Percentiles rank a stretch among this genome's conserved stretches.
Evolutionary conservation across 345 rosid genomes (phyloP).

Genomic region (Mangifera indica): DNA sequence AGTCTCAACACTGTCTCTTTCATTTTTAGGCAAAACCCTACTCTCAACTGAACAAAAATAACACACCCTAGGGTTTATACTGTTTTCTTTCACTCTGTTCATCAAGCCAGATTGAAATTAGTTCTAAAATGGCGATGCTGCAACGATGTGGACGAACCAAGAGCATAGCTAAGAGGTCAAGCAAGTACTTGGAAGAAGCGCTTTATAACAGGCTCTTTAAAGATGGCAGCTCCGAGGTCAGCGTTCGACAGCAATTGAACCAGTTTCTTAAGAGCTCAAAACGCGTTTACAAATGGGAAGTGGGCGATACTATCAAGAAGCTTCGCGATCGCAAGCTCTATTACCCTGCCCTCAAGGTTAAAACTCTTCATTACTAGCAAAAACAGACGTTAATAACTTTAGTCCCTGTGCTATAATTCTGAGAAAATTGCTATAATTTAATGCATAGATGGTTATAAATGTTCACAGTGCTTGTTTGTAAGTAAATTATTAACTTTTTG

Average conservation of each 20-base stretch:
- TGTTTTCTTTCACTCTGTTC: neutral
- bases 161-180: constrained; percentile 60
- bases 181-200: constrained; percentile 83
- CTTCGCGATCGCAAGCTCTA: constrained; percentile 74
- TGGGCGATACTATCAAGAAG: constrained; percentile 76
- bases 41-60: neutral
- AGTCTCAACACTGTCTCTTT: neutral
- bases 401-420: neutral
- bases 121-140: constrained; percentile 50
- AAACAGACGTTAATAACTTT: neutral
- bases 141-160: constrained; percentile 66
- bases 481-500: neutral
- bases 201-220: constrained; percentile 70
- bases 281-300: constrained; percentile 96
- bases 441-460: neutral
- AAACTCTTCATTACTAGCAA: neutral
- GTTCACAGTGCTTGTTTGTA: neutral
- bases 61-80: neutral
- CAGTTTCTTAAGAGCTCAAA: constrained; percentile 77
- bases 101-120: neutral
- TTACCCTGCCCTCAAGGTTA: constrained; percentile 86
- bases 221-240: constrained; percentile 65
- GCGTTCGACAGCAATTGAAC: constrained; percentile 68
- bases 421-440: neutral
- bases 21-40: constrained; percentile 4